A percentile compares a stretch with the other conserved stretches of the same genome.
Evolutionary conservation across 2,329 filamentous ascomycete genomes (phyloP).

Genomic region (Emergomyces pasteurianus): DNA sequence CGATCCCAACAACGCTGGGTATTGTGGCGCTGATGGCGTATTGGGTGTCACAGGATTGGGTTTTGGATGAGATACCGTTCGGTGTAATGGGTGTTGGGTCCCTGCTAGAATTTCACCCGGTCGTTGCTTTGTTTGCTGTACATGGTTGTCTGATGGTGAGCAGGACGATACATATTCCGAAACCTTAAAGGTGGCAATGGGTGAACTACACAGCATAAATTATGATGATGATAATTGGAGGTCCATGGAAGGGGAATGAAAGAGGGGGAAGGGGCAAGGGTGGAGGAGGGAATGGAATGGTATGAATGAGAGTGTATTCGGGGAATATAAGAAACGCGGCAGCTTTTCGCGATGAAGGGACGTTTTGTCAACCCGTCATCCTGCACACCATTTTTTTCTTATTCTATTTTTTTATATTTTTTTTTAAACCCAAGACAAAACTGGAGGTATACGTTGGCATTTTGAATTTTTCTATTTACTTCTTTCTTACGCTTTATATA

Average conservation of each 20-base stretch:
- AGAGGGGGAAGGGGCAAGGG: no score
- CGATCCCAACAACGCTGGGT: slow-evolving; percentile 78
- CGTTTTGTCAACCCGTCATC: neutral
- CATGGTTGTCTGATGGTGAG: slow-evolving; percentile 92
- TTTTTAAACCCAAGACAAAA: neutral
- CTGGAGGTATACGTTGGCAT: neutral
- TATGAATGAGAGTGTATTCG: neutral
- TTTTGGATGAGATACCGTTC: slow-evolving; percentile 64
- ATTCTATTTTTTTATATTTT: neutral
- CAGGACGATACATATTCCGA: slow-evolving; percentile 88
- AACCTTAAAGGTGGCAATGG: slow-evolving; percentile 42
- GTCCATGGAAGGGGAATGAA: neutral
- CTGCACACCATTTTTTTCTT: neutral
- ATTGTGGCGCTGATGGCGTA: slow-evolving; percentile 78
- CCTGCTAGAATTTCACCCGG: slow-evolving; percentile 69
- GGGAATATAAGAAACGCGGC: neutral
- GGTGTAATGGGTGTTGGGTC: slow-evolving; percentile 59
- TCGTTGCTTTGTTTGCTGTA: slow-evolving; percentile 67
- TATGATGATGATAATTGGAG: neutral
- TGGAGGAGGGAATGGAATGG: no score
- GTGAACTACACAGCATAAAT: neutral
- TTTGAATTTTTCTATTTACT: neutral
- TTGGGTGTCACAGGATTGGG: slow-evolving; percentile 73
- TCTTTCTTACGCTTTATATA: neutral
- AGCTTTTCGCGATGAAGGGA: neutral